phyloP scores from a whole-genome alignment of 164 flowering plant genomes.

The Magnolia kwangsiensis region DNA sequence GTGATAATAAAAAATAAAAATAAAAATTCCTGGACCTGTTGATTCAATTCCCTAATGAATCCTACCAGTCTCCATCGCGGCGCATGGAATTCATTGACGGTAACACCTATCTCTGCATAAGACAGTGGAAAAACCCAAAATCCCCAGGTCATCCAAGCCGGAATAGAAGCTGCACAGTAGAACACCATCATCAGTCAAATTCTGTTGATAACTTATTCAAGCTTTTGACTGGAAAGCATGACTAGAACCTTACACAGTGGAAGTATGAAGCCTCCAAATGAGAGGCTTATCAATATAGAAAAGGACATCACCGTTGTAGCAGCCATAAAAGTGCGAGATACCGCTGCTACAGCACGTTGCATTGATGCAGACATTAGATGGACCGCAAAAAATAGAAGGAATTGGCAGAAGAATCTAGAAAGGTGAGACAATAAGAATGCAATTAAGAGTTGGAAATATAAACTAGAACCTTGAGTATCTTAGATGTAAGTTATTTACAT shows the following conservation, averaged over 20 bases:
- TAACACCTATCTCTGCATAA: conserved; percentile 34
- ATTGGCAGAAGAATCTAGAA: conserved; percentile 52
- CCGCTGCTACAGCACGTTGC: not conserved
- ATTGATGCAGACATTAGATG: conserved; percentile 1
- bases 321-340: conserved; percentile 7
- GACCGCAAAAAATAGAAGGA: conserved; percentile 23
- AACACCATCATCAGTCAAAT: conserved; percentile 12
- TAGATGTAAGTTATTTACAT: not conserved
- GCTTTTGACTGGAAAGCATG: not conserved
- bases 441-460: not conserved
- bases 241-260: conserved; percentile 23
- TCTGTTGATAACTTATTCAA: not conserved
- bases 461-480: not conserved
- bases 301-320: conserved; percentile 1
- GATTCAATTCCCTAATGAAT: too few species aligned
- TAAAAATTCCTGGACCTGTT: too few species aligned
- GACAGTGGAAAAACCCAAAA: conserved; percentile 47
- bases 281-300: conserved; percentile 11
- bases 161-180: conserved; percentile 7
- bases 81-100: conserved; percentile 40
- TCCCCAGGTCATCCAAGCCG: conserved; percentile 41
- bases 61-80: conserved; percentile 45
- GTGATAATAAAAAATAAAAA: too few species aligned
- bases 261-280: conserved; percentile 38
- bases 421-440: not conserved